Percentiles rank a stretch among this genome's conserved stretches.
These are phyloP conservation scores for Mycosphaerella sp. DNA, from an alignment of 2,329 filamentous ascomycete genomes.

Conservation along the genomic window DNA sequence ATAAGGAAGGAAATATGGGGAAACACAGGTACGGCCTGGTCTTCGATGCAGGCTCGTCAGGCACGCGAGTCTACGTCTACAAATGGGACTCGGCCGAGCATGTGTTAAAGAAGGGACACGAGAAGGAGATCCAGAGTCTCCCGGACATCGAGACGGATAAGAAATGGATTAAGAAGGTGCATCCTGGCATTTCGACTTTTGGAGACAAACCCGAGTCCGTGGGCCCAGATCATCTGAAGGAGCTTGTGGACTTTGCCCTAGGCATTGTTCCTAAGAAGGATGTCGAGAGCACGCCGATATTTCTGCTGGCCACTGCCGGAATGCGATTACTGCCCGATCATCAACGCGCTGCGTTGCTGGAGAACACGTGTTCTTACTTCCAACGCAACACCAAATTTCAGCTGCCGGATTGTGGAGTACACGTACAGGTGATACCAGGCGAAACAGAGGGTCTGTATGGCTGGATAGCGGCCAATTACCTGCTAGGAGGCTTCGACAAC, in stretches of 20 bases:
- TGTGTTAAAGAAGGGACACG: slow-evolving; percentile 56
- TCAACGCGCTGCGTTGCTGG: slow-evolving; percentile 66
- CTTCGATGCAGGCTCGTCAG: slow-evolving; percentile 94
- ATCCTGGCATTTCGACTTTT: slow-evolving; percentile 86
- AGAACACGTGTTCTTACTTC: slow-evolving; percentile 77
- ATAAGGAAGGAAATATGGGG: slow-evolving; percentile 20
- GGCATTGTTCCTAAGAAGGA: slow-evolving; percentile 69
- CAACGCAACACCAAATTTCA: slow-evolving; percentile 70
- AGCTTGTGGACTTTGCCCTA: slow-evolving; percentile 75
- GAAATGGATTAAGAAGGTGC: slow-evolving; percentile 87
- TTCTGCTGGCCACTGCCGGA: slow-evolving; percentile 90
- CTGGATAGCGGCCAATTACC: slow-evolving; percentile 95
- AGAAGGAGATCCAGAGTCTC: slow-evolving; percentile 59
- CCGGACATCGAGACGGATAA: slow-evolving; percentile 79
- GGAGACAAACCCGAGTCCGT: slow-evolving; percentile 69
- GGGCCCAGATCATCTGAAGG: slow-evolving; percentile 72
- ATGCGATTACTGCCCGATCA: slow-evolving; percentile 76
- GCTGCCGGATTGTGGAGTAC: slow-evolving; percentile 79
- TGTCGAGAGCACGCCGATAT: slow-evolving; percentile 79
- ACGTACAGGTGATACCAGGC: slow-evolving; percentile 91
- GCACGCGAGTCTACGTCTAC: slow-evolving; percentile 91
- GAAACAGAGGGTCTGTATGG: slow-evolving; percentile 95
- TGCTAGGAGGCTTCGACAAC: slow-evolving; percentile 82
- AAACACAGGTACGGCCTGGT: slow-evolving; percentile 73
- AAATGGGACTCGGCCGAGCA: slow-evolving; percentile 75